Percentiles rank a stretch among this genome's conserved stretches.
Conservation (phyloP, 257 asterid genomes). For the Craterostigma plantagineum region DNA sequence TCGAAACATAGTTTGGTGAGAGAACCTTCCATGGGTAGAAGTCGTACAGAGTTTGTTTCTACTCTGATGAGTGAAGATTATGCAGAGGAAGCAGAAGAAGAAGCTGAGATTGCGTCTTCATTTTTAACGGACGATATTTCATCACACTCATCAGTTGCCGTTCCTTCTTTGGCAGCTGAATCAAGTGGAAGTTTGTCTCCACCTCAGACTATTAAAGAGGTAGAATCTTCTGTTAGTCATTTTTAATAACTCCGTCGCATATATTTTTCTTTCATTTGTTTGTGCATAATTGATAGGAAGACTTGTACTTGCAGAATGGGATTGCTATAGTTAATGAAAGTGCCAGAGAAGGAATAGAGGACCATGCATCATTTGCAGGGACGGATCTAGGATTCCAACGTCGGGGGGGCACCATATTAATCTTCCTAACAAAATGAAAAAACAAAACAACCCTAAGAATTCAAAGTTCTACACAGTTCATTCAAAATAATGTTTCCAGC, state of each 20-base stretch:
- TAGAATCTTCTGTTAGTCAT: no score
- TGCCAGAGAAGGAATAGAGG: constrained; percentile 17
- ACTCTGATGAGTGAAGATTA: constrained; percentile 46
- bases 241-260: no score
- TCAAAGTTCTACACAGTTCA: no score
- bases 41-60: constrained; percentile 34
- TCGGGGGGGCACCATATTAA: no score
- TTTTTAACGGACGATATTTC: constrained; percentile 50
- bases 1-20: constrained; percentile 20
- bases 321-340: constrained; percentile 15
- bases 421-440: no score
- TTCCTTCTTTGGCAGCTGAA: constrained; percentile 33
- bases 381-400: no score
- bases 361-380: no score
- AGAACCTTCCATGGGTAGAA: constrained; percentile 30
- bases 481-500: no score
- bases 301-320: constrained; percentile 16
- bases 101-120: constrained; percentile 15
- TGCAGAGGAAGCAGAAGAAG: constrained; percentile 49
- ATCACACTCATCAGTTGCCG: constrained; percentile 21
- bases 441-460: no score
- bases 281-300: no score
- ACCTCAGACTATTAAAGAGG: constrained; percentile 21
- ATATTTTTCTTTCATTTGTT: no score
- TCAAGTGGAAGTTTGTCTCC: constrained; percentile 32